Percentiles rank a stretch among this genome's conserved stretches.
Evolutionary conservation across 192 early-diverging fungal species (phyloP).

Genomic region (Coemansia asiatica): DNA sequence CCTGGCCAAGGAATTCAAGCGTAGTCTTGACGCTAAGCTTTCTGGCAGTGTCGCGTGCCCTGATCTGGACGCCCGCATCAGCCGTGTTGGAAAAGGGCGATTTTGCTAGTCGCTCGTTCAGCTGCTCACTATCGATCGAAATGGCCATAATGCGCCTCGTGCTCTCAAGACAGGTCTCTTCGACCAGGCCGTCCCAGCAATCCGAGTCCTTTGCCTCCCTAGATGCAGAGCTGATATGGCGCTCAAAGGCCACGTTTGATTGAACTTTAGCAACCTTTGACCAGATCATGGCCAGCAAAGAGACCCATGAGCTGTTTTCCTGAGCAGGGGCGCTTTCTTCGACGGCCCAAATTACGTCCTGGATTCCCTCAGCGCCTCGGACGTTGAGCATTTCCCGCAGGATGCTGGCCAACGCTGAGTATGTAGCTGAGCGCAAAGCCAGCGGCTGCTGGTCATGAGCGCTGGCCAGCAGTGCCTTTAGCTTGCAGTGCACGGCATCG

Average conservation of each 20-base stretch:
- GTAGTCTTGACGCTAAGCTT: slow-evolving; percentile 8
- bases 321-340: slow-evolving; percentile 6
- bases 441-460: slow-evolving; percentile 2
- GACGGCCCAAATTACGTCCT: slow-evolving; percentile 20
- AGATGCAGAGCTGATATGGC: neutral
- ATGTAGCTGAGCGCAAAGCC: slow-evolving; percentile 3
- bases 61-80: slow-evolving; percentile 1
- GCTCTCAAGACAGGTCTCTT: slow-evolving; percentile 21
- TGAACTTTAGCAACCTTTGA: slow-evolving; percentile 6
- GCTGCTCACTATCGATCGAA: neutral
- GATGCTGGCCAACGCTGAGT: slow-evolving; percentile 22
- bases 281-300: slow-evolving; percentile 35
- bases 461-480: slow-evolving; percentile 14
- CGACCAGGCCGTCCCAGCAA: slow-evolving; percentile 32
- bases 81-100: slow-evolving; percentile 4
- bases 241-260: slow-evolving; percentile 7
- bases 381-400: slow-evolving; percentile 22
- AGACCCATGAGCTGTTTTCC: slow-evolving; percentile 23
- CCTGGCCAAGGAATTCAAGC: slow-evolving; percentile 4
- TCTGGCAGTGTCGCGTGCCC: slow-evolving; percentile 1
- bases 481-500: slow-evolving; percentile 28
- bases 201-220: slow-evolving; percentile 18
- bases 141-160: slow-evolving; percentile 10
- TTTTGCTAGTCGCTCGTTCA: neutral
- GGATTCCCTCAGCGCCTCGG: slow-evolving; percentile 4